These are phyloP conservation scores for Mangifera indica DNA, from an alignment of 345 rosid species.

Conservation along the genomic window DNA sequence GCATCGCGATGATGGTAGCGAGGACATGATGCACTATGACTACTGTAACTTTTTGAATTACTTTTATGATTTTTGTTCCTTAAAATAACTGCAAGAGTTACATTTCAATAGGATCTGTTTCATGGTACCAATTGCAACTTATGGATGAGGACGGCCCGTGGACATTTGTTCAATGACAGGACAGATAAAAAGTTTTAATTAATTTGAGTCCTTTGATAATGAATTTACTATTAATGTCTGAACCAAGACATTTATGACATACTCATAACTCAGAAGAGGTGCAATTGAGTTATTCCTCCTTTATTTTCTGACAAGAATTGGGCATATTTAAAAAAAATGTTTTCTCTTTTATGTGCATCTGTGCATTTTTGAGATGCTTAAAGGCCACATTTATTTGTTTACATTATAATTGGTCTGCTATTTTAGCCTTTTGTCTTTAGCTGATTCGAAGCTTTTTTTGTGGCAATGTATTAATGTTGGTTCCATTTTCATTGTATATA, in stretches of 20 bases:
- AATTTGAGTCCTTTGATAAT: background rate
- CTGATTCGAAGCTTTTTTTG: background rate
- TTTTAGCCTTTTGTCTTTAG: background rate
- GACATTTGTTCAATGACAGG: background rate
- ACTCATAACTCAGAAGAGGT: background rate
- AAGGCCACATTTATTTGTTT: too few species aligned
- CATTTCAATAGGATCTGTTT: background rate
- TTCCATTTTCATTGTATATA: background rate
- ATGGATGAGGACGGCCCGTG: background rate
- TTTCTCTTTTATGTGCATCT: background rate
- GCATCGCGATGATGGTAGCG: background rate
- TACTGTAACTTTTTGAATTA: background rate
- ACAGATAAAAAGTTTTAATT: background rate
- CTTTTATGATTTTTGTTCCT: background rate
- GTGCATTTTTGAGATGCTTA: background rate
- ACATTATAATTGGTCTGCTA: too few species aligned
- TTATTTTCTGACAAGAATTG: constrained; percentile 7
- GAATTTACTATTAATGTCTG: background rate
- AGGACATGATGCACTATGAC: background rate
- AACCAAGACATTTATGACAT: background rate
- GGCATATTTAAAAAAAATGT: too few species aligned
- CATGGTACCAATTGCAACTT: background rate
- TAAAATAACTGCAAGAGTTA: background rate
- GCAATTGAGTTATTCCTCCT: background rate
- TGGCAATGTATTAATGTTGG: background rate